phyloP scores from a whole-genome alignment of 139 green algal genomes.

The Deuterostichococcus epilithicus region DNA sequence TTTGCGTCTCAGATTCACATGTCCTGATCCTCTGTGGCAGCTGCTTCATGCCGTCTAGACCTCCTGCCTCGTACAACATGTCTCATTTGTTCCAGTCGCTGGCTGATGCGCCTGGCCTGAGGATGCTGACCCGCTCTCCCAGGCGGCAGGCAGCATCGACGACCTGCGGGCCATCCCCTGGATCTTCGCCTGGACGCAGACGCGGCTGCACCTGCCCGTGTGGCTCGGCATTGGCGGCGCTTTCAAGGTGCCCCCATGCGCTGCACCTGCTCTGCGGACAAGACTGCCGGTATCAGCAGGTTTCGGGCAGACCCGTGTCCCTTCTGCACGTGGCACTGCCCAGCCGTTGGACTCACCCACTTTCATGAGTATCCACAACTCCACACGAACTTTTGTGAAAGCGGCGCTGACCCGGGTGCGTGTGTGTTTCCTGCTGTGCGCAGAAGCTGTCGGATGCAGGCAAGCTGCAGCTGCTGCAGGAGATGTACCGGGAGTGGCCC shows the following conservation, averaged over 20 bases:
- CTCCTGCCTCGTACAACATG: slow-evolving; percentile 45
- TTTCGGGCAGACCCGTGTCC: too few relatives aligned
- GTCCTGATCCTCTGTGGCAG: background rate
- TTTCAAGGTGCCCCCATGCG: slow-evolving; percentile 42
- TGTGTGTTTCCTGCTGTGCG: background rate
- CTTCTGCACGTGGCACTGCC: too few relatives aligned
- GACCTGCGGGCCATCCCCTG: slow-evolving; percentile 96
- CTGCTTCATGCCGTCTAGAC: background rate
- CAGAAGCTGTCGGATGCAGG: slow-evolving; percentile 27
- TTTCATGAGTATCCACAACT: too few relatives aligned
- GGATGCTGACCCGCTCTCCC: slow-evolving; percentile 91
- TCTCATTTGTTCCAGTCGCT: slow-evolving; percentile 90
- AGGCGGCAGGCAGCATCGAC: slow-evolving; percentile 82
- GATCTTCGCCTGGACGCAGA: slow-evolving; percentile 99
- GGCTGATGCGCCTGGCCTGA: slow-evolving; percentile 79
- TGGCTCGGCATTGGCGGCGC: slow-evolving; percentile 95
- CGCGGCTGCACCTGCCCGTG: slow-evolving; percentile 90
- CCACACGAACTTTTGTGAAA: too few relatives aligned
- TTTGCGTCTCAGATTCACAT: too few relatives aligned
- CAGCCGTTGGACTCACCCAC: too few relatives aligned
- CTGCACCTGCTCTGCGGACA: too few relatives aligned
- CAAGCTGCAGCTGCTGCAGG: slow-evolving; percentile 37
- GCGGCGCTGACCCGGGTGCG: too few relatives aligned
- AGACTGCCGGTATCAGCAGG: too few relatives aligned
- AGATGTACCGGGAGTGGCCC: slow-evolving; percentile 96